A percentile compares a stretch with the other conserved stretches of the same genome.
These are phyloP conservation scores for Epichloe amarillans DNA, from an alignment of 2,329 filamentous ascomycete species.

Conservation along the genomic window DNA sequence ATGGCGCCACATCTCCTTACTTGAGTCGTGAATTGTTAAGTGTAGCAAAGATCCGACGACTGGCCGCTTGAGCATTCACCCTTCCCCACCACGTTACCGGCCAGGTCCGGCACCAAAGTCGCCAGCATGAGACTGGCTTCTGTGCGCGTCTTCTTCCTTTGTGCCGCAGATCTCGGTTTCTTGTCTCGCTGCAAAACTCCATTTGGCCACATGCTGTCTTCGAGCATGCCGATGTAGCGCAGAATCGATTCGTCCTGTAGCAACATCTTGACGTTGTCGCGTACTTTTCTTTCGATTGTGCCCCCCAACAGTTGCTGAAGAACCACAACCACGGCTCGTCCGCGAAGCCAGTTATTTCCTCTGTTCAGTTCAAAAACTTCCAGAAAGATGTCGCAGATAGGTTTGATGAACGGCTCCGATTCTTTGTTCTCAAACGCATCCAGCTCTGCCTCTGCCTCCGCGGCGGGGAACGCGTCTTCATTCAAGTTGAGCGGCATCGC, in stretches of 20 bases:
- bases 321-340: conserved; percentile 88
- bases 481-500: conserved; percentile 37
- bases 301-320: conserved; percentile 94
- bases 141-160: conserved; percentile 68
- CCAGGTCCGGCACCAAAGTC: conserved; percentile 80
- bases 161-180: conserved; percentile 47
- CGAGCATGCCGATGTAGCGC: conserved; percentile 60
- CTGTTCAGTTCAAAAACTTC: conserved; percentile 90
- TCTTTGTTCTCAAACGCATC: conserved; percentile 86
- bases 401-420: conserved; percentile 90
- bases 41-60: conserved; percentile 76
- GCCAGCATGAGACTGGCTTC: conserved; percentile 84
- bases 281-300: conserved; percentile 89
- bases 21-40: conserved; percentile 86
- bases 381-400: conserved; percentile 93
- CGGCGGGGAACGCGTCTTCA: conserved; percentile 38
- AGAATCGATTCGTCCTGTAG: conserved; percentile 68
- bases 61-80: conserved; percentile 81
- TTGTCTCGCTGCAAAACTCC: conserved; percentile 39
- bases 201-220: conserved; percentile 70
- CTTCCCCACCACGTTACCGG: conserved; percentile 88
- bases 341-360: conserved; percentile 94
- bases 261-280: conserved; percentile 64
- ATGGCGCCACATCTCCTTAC: conserved; percentile 33
- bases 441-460: conserved; percentile 86